These are phyloP conservation scores for Lactuca sativa DNA, from an alignment of 129 eudicot species.

Conservation along the genomic window DNA sequence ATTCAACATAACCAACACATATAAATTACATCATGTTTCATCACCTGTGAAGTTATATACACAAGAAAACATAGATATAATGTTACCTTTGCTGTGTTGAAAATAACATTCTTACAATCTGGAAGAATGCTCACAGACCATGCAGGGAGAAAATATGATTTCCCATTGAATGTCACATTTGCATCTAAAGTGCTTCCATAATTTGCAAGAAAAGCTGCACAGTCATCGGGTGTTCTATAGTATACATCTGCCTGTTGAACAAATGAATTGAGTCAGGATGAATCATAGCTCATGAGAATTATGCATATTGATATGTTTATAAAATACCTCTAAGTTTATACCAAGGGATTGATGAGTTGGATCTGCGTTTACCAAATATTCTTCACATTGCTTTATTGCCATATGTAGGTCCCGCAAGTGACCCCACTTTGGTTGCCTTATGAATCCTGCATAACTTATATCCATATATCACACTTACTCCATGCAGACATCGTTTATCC, in stretches of 20 bases:
- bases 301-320: neutral
- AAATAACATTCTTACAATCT: constrained; percentile 59
- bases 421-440: constrained; percentile 76
- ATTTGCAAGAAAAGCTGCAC: constrained; percentile 88
- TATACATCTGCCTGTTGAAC: constrained; percentile 68
- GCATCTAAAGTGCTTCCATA: constrained; percentile 55
- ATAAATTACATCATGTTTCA: constrained; percentile 14
- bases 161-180: constrained; percentile 66
- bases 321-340: constrained; percentile 61
- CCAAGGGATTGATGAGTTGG: constrained; percentile 60
- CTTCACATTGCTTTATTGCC: constrained; percentile 78
- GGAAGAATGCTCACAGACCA: constrained; percentile 95
- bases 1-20: constrained; percentile 12
- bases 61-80: neutral
- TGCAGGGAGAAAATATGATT: constrained; percentile 70
- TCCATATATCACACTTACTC: neutral
- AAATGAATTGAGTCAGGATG: constrained; percentile 14
- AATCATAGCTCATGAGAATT: neutral
- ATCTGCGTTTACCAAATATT: constrained; percentile 56
- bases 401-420: constrained; percentile 73
- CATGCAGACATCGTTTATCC: too few species aligned
- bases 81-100: constrained; percentile 79
- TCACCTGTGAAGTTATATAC: neutral
- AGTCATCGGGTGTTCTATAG: constrained; percentile 49
- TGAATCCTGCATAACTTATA: constrained; percentile 49